Evolutionary conservation across 2,329 filamentous ascomycete genomes (phyloP), one percentile per base, ranked within the genome.

Genomic region (Sporothrix globosa): DNA sequence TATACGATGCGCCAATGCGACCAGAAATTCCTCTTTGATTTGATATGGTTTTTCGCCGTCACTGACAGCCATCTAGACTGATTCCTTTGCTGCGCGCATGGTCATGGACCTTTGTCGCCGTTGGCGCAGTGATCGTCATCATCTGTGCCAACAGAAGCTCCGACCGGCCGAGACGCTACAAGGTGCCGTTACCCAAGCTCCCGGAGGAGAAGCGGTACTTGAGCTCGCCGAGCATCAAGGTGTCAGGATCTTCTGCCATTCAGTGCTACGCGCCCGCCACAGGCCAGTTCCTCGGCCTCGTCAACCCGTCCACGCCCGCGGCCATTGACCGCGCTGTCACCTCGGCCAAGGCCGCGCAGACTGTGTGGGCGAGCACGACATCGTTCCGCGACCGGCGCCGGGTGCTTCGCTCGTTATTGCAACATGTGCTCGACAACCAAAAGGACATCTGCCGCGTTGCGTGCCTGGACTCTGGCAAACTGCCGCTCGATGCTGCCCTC

Each of bases 391-490:
- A 97, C 79, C 87, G 96, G 72, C 86, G 90, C 74, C 90, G 87
- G 75, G 92, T 99, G 60, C 84, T 99, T 73, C 88, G 89, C 72
- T 92, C 92, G 7, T 84, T 99, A 77, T 83, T 97, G 75, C 90
- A 90, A 80, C 90, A 94, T 75, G 86, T 99, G 11, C 86, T 99
- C 71, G 91, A 96, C 74, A 91, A 98, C 78, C 93, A 97, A 79
- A 91, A 95, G 74, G 86, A 90, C 34, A 96, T 99, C 75, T 94
- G 93, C 76, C 87, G 88, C 19, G 88, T 93, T 41, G 95, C 94
- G 66, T 96, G 92, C 77, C 85, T 97, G 48, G 96, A 99, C 81
- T 96, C 92, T 54, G 96, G 96, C 73, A 99, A 99, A 85, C 97
- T 96, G 1, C 92, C 95, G 83, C 89, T 98, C 52, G 96, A 99